Base-by-base conservation (phyloP, 495 filamentous ascomycete species). In the Astrocystis sublimbata region DNA sequence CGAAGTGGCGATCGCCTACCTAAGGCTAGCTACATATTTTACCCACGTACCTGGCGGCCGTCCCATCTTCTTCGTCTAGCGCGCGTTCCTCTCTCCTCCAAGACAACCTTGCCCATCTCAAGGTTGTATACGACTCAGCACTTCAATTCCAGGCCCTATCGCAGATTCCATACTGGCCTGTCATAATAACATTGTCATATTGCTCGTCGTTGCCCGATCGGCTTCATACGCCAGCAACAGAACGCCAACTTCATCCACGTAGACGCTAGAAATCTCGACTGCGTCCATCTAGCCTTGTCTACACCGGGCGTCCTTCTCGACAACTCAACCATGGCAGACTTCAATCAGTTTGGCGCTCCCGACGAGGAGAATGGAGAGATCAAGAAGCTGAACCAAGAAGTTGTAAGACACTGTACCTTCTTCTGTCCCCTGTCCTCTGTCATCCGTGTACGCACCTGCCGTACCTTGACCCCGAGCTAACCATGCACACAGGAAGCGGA, bases 341-440 rank as follows among this genome's bases (percentile, higher is more conserved):
- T 77, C 64, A 73, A 66, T 23, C 68, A 90, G 68, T 93, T 86
- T 71, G 89, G 88, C 56, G 86, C 88, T 61, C 86, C 88, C 5
- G 91, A 94, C 26, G 91, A 96, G 75, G 91, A 94, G 74, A 92
- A 92, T 70, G 85, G 83, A 47, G 92, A 96, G 80, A 83, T 96
- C 62, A 88, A 83, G 77, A 89, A 90, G 75, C 83, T 94, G 17
- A 87, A 88, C 41, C 75, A 76, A 38, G 90, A 93, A 71, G 83
- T 96, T 68, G 92, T 96, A 83, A 68, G 89, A 80, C 31, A 26
- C 21, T 17, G 23, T 40, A 6, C 6, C 38, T 28, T 35, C 26
- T 21, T 24, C n/a, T n/a, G n/a, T n/a, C n/a, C n/a, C n/a, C n/a
- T n/a, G n/a, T n/a, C 19, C 13, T 41, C n/a, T 41, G 4, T 28